Conservation (phyloP, 2,329 filamentous ascomycete genomes). For the Xylariaceae sp. region DNA sequence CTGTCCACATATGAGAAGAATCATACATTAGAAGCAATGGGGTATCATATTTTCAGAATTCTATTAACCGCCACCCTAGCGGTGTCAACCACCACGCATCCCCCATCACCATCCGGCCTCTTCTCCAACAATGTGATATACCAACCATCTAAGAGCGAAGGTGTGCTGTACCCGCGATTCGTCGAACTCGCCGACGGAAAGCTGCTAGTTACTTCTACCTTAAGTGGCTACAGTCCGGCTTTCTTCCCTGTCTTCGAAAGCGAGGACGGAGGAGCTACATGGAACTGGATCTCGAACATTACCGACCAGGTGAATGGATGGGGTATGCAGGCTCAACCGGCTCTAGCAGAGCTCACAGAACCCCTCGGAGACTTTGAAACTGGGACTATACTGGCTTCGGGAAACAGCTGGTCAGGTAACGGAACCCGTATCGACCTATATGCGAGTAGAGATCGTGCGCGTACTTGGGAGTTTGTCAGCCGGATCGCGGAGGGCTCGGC, state of each 20-base stretch:
- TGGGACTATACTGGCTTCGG: conserved; percentile 59
- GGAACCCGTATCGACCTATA: conserved; percentile 65
- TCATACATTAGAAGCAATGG: too few species aligned
- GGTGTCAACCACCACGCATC: too few species aligned
- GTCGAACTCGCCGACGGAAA: conserved; percentile 32
- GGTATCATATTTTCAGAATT: too few species aligned
- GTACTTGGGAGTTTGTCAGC: conserved; percentile 62
- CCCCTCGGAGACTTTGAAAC: conserved; percentile 51
- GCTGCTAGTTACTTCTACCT: conserved; percentile 42
- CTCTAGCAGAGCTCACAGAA: conserved; percentile 58
- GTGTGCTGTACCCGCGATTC: conserved; percentile 26
- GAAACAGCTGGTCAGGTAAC: conserved; percentile 55
- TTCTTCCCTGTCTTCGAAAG: conserved; percentile 49
- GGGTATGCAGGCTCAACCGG: conserved; percentile 64
- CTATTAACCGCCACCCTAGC: too few species aligned
- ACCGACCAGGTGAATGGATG: conserved; percentile 58
- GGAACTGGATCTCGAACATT: conserved; percentile 58
- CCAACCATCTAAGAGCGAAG: background rate
- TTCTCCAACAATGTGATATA: conserved; percentile 1
- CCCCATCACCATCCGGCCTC: background rate
- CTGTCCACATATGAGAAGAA: too few species aligned
- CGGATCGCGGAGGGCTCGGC: conserved; percentile 57
- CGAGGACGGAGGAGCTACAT: conserved; percentile 49
- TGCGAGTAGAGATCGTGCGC: conserved; percentile 54
- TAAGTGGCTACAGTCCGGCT: conserved; percentile 10